Conservation (phyloP, 805 yeast genomes). For the Yueomyces sp. region DNA sequence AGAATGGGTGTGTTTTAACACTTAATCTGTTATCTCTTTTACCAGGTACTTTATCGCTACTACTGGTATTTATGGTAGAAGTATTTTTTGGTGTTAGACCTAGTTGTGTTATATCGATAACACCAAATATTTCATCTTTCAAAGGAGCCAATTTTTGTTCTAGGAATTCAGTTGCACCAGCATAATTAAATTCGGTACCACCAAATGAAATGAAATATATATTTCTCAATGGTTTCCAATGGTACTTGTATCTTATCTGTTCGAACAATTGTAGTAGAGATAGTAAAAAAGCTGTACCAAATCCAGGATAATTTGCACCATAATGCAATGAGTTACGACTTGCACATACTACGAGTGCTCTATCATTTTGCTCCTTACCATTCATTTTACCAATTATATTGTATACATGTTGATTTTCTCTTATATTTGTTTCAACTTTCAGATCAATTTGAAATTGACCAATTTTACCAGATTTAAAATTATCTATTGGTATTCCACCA, state of each 20-base stretch:
- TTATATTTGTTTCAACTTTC: constrained; percentile 29
- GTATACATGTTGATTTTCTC: constrained; percentile 56
- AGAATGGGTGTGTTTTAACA: constrained; percentile 51
- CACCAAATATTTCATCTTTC: constrained; percentile 47
- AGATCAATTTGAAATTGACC: constrained; percentile 16
- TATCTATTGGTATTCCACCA: constrained; percentile 10
- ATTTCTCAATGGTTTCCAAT: constrained; percentile 77
- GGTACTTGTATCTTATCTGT: constrained; percentile 43
- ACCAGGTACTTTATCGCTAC: constrained; percentile 17
- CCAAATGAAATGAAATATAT: constrained; percentile 78
- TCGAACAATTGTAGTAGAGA: constrained; percentile 62
- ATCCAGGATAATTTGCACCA: constrained; percentile 61
- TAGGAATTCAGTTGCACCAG: constrained; percentile 74
- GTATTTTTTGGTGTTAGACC: constrained; percentile 17
- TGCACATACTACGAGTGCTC: constrained; percentile 70
- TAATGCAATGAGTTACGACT: constrained; percentile 62
- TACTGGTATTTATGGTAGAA: constrained; percentile 29
- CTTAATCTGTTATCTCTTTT: constrained; percentile 30
- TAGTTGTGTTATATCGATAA: constrained; percentile 50
- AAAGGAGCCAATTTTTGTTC: constrained; percentile 42
- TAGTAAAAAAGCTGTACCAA: constrained; percentile 62
- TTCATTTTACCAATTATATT: constrained; percentile 64
- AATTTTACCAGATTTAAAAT: constrained; percentile 13
- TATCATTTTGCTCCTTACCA: constrained; percentile 69
- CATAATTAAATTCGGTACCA: constrained; percentile 65